Base-by-base conservation (phyloP, 2,329 filamentous ascomycete species). In the Aspergillus amoenus region DNA sequence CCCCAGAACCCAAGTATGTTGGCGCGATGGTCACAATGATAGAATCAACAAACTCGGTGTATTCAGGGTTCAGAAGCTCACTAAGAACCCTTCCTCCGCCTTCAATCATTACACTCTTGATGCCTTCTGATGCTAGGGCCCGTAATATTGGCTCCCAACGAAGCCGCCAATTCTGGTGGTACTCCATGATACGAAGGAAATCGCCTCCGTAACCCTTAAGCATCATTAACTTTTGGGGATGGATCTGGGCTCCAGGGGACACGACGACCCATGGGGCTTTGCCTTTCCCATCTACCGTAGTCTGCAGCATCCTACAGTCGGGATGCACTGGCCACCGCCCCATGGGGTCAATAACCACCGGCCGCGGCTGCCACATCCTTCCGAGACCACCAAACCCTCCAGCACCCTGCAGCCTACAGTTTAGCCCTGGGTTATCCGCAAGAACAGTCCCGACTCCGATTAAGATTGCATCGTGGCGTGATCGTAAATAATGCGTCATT, bases 401-500 rank as follows among this genome's bases (percentile, higher is more conserved):
- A 2, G 81, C 82, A 32, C 83, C 83, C 27, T 81, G 80, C 44
- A 93, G 81, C 17, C 93, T 86, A 70, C 90, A 94, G 72, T 96
- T 97, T 52, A 97, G 79, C 2, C 86, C 87, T 2, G 93, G 93
- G 69, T 96, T 84, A 72, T 97, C 93, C 18, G 90, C 88, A 24
- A 91, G 79, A 7, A 91, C 90, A 1, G 93, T 97, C 3, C 89
- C 89, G 4, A 88, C 90, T 21, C 93, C 93, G 32, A 97, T 81
- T 22, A 95, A 81, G 64, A 97, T 96, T 40, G 90, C 91, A 61
- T 90, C 86, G 75, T 97, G 92, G 15, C 82, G 84, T 12, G 88
- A 87, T 66, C 93, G 90, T 27, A 97, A 83, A 71, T 89, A 91
- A 74, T 97, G 93, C 0, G 93, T 97, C 91, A 97, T 95, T 52